Conservation (phyloP, 2,329 filamentous ascomycete genomes). For the Fusarium graminum region DNA sequence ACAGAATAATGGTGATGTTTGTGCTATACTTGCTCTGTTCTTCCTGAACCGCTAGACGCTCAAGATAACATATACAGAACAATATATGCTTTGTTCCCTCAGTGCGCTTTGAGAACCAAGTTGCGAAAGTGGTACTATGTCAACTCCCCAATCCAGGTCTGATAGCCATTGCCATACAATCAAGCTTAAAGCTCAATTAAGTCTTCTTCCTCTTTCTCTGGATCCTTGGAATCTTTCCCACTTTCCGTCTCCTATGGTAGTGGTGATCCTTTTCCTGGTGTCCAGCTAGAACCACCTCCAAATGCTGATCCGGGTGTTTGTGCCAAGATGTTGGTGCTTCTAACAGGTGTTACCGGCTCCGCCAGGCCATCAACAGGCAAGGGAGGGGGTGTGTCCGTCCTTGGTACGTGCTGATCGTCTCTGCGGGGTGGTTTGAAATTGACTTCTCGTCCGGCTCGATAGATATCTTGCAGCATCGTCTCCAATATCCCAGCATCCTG, state of each 20-base stretch:
- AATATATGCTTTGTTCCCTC: background rate
- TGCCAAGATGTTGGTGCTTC: conserved; percentile 53
- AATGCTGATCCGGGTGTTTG: conserved; percentile 55
- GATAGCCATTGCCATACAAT: background rate
- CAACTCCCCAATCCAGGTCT: background rate
- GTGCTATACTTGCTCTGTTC: background rate
- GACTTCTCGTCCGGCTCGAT: conserved; percentile 65
- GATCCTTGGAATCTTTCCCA: conserved; percentile 3
- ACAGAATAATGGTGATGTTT: background rate
- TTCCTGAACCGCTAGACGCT: background rate
- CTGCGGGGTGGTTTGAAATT: conserved; percentile 66
- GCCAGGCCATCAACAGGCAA: conserved; percentile 55
- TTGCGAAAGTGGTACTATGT: background rate
- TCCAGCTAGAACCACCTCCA: conserved; percentile 58
- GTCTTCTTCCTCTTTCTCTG: conserved; percentile 4
- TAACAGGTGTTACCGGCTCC: conserved; percentile 62
- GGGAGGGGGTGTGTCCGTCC: conserved; percentile 69
- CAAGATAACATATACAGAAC: background rate
- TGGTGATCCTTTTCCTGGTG: conserved; percentile 61
- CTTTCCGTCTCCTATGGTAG: conserved; percentile 44
- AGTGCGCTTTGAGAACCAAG: background rate
- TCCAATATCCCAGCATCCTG: conserved; percentile 86
- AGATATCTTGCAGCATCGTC: conserved; percentile 88
- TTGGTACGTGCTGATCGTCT: conserved; percentile 59
- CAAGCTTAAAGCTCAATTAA: conserved; percentile 2